Percentiles rank a stretch among this genome's conserved stretches.
phyloP scores from a whole-genome alignment of 495 filamentous ascomycete species.

The Cairneyella variabilis region DNA sequence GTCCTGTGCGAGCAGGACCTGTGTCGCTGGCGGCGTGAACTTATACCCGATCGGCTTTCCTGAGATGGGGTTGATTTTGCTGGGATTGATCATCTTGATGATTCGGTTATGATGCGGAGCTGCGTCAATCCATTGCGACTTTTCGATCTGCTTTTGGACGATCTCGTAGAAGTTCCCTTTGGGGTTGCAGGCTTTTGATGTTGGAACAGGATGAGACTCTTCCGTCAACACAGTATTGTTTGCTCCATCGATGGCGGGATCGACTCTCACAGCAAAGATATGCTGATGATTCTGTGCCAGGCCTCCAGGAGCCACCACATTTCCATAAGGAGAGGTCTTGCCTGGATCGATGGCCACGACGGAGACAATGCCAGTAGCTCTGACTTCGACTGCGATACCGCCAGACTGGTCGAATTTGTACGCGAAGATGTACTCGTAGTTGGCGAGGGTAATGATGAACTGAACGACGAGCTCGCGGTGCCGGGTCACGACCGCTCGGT shows the following conservation, averaged over 20 bases:
- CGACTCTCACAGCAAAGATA: constrained; percentile 63
- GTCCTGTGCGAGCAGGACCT: constrained; percentile 33
- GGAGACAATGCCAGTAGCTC: constrained; percentile 76
- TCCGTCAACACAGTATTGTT: constrained; percentile 58
- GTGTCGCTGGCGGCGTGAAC: constrained; percentile 29
- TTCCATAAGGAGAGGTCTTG: constrained; percentile 45
- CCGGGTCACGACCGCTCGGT: constrained; percentile 60
- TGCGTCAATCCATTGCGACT: constrained; percentile 48
- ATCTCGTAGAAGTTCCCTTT: constrained; percentile 13
- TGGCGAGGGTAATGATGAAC: constrained; percentile 71
- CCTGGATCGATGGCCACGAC: constrained; percentile 5
- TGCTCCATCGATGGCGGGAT: constrained; percentile 60
- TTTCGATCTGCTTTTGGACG: constrained; percentile 9
- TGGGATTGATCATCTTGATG: constrained; percentile 76
- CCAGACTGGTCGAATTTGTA: constrained; percentile 49
- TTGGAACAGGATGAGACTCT: constrained; percentile 51
- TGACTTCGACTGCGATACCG: constrained; percentile 73
- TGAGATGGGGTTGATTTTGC: constrained; percentile 64
- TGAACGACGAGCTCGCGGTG: constrained; percentile 69
- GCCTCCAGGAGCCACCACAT: constrained; percentile 58
- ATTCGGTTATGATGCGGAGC: constrained; percentile 57
- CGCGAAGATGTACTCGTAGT: constrained; percentile 26
- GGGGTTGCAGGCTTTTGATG: constrained; percentile 31
- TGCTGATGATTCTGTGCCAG: constrained; percentile 60
- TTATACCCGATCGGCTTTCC: constrained; percentile 36